Percentiles rank a stretch among this genome's conserved stretches.
These are phyloP conservation scores for Thelonectria blattea DNA, from an alignment of 2,329 filamentous ascomycete genomes.

Conservation along the genomic window DNA sequence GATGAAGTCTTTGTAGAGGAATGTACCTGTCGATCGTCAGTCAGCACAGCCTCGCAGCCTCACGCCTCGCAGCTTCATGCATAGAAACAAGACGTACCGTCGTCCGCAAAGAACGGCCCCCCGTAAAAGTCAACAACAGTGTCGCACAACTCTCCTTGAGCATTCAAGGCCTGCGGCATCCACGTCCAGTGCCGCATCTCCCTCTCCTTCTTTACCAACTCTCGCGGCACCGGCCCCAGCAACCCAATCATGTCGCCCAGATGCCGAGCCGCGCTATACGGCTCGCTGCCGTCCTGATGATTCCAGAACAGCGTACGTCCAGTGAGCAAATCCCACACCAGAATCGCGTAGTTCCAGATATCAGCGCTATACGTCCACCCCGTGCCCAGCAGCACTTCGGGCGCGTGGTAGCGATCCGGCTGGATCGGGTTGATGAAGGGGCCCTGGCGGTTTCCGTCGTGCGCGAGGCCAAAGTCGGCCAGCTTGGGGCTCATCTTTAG, in stretches of 20 bases:
- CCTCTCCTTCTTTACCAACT: constrained; percentile 27
- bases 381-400: constrained; percentile 25
- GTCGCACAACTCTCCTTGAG: constrained; percentile 20
- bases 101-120: constrained; percentile 31
- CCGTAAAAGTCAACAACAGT: constrained; percentile 29
- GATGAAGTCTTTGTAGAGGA: constrained; percentile 24
- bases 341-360: constrained; percentile 33
- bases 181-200: constrained; percentile 28
- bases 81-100: constrained; percentile 16
- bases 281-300: constrained; percentile 15
- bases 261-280: constrained; percentile 31
- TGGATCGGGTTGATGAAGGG: constrained; percentile 28
- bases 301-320: constrained; percentile 29
- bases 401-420: constrained; percentile 25
- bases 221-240: constrained; percentile 29
- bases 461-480: constrained; percentile 29
- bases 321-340: constrained; percentile 38
- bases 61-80: not conserved
- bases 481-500: constrained; percentile 26
- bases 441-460: constrained; percentile 7
- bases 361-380: constrained; percentile 27
- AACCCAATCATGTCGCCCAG: constrained; percentile 35
- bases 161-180: constrained; percentile 23
- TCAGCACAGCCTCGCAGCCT: not conserved
- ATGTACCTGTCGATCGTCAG: constrained; percentile 16